Conservation (phyloP, 1,284 basidiomycete species). For the Apiotrichum domesticum region DNA sequence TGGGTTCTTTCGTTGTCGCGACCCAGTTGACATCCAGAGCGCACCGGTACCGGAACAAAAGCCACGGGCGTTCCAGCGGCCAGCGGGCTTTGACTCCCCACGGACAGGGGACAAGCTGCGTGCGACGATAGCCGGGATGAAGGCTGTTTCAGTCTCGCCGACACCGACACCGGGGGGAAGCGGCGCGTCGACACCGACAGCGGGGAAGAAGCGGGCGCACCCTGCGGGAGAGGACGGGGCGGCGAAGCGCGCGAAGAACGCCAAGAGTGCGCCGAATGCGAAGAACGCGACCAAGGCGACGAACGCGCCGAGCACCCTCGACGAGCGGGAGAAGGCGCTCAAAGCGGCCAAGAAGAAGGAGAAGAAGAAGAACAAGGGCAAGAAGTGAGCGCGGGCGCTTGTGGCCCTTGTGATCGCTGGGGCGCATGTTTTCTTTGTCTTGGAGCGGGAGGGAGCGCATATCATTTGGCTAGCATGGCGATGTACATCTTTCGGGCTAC, state of each 20-base stretch:
- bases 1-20: too few relatives aligned
- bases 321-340: constrained; percentile 19
- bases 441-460: too few relatives aligned
- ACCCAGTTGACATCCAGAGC: too few relatives aligned
- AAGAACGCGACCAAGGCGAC: not conserved
- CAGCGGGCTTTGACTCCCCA: constrained; percentile 3
- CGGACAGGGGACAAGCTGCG: constrained; percentile 1
- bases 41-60: not conserved
- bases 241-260: too few relatives aligned
- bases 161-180: not conserved
- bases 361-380: constrained; percentile 20
- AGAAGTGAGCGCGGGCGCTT: not conserved
- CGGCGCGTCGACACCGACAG: not conserved
- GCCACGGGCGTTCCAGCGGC: constrained; percentile 2
- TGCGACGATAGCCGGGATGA: constrained; percentile 3
- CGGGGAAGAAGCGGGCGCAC: constrained; percentile 8
- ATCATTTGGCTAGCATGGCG: too few relatives aligned
- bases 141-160: constrained; percentile 3
- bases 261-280: too few relatives aligned
- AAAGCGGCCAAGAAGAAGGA: constrained; percentile 23
- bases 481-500: too few relatives aligned
- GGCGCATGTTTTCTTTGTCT: too few relatives aligned
- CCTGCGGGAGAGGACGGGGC: not conserved
- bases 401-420: too few relatives aligned
- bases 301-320: not conserved